phyloP scores from a whole-genome alignment of 805 yeast genomes.

The Nakazawaea peltata region DNA sequence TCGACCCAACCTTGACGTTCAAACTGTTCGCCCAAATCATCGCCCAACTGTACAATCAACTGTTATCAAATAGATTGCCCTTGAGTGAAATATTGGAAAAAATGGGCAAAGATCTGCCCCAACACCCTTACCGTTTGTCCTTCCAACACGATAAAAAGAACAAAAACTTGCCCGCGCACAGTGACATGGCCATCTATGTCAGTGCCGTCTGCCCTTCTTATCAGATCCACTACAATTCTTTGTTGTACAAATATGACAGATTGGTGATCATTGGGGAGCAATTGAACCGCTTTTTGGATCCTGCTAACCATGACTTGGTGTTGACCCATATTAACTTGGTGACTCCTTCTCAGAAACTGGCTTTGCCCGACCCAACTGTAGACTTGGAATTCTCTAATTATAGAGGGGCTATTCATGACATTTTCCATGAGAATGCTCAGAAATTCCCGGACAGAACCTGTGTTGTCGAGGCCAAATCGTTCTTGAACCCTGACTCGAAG shows the following conservation, averaged over 20 bases:
- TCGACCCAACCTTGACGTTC: conserved; percentile 51
- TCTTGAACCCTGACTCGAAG: conserved; percentile 40
- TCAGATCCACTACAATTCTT: conserved; percentile 61
- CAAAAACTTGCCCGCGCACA: conserved; percentile 37
- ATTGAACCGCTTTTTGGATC: conserved; percentile 42
- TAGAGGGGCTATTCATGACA: conserved; percentile 95
- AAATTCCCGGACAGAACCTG: conserved; percentile 81
- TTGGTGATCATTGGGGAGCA: conserved; percentile 68
- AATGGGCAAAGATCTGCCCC: conserved; percentile 50
- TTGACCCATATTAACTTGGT: conserved; percentile 61
- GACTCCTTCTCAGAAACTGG: conserved; percentile 51
- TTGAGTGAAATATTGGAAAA: conserved; percentile 49
- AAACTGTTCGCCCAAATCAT: conserved; percentile 40
- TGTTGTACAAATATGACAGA: conserved; percentile 66
- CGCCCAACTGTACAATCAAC: conserved; percentile 28
- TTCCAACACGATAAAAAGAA: conserved; percentile 36
- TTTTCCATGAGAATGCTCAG: conserved; percentile 81
- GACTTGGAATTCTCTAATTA: conserved; percentile 87
- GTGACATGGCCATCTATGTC: conserved; percentile 53
- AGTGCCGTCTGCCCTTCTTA: conserved; percentile 25
- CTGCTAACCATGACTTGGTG: conserved; percentile 26
- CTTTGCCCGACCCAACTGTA: conserved; percentile 80
- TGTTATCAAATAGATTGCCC: conserved; percentile 29
- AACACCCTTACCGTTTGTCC: conserved; percentile 55
- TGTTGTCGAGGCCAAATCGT: conserved; percentile 85